A percentile compares a stretch with the other conserved stretches of the same genome.
These are phyloP conservation scores for Fraxinus paxiana DNA, from an alignment of 305 asterid genomes.

Conservation along the genomic window DNA sequence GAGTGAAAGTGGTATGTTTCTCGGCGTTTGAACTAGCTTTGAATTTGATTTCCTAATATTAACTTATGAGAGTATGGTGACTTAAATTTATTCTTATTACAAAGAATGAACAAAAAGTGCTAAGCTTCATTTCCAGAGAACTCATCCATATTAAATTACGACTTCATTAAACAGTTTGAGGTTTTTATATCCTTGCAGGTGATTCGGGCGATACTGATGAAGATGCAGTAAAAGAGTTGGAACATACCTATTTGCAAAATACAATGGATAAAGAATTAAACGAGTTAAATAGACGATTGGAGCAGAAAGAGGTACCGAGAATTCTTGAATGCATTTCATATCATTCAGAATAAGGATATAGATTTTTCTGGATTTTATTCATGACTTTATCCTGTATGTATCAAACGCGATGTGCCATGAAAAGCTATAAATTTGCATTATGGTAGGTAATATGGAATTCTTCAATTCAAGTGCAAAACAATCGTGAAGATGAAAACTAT, in stretches of 20 bases:
- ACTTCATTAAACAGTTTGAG: slow-evolving; percentile 10
- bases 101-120: not conserved
- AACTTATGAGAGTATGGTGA: not conserved
- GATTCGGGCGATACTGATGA: slow-evolving; percentile 82
- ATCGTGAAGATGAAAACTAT: not conserved
- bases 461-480: not conserved
- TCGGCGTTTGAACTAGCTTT: not conserved
- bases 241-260: slow-evolving; percentile 88
- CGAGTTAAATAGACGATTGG: slow-evolving; percentile 79
- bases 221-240: slow-evolving; percentile 88
- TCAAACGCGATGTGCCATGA: not conserved
- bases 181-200: slow-evolving; percentile 43
- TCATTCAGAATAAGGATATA: not conserved
- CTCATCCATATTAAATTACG: not conserved
- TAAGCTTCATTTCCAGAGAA: not conserved
- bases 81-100: not conserved
- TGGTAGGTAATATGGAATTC: not conserved
- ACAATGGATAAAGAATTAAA: slow-evolving; percentile 85
- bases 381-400: not conserved
- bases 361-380: not conserved
- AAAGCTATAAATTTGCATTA: not conserved
- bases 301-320: slow-evolving; percentile 79
- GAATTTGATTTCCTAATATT: slow-evolving; percentile 5
- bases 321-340: slow-evolving; percentile 17
- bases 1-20: slow-evolving; percentile 76